Evolutionary conservation across 2,329 filamentous ascomycete genomes (phyloP).

Genomic region (Colletotrichum destructivum): DNA sequence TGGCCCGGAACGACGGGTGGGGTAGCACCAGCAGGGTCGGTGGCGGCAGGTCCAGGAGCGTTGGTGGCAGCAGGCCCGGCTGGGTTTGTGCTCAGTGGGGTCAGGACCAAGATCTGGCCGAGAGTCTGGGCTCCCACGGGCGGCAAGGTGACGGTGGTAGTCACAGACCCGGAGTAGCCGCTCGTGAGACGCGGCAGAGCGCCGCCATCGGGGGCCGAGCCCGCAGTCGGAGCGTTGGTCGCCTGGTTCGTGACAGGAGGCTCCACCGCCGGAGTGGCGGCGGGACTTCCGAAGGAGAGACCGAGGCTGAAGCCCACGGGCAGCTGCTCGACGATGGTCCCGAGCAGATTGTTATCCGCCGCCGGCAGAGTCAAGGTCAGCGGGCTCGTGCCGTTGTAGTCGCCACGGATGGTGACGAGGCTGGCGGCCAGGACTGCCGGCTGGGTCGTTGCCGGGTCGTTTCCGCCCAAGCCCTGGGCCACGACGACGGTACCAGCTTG

Average conservation of each 20-base stretch:
- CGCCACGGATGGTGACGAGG: constrained; percentile 22
- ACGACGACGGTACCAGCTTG: constrained; percentile 15
- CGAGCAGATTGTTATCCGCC: neutral
- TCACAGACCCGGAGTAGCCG: constrained; percentile 18
- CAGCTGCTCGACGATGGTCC: constrained; percentile 32
- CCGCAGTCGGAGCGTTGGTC: neutral
- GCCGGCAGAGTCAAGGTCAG: constrained; percentile 21
- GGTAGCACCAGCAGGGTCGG: neutral
- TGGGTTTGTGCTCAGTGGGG: constrained; percentile 3
- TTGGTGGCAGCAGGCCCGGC: neutral
- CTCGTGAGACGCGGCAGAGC: constrained; percentile 22
- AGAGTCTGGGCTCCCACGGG: constrained; percentile 7
- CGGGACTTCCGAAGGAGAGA: neutral
- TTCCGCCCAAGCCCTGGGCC: constrained; percentile 28
- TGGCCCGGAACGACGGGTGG: neutral
- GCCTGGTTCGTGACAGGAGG: neutral
- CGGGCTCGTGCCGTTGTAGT: constrained; percentile 19
- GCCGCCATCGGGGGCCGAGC: neutral
- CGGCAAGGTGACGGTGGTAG: constrained; percentile 28
- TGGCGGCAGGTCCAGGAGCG: neutral
- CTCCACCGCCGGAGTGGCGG: neutral
- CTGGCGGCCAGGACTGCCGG: constrained; percentile 15
- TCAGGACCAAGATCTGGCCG: constrained; percentile 22
- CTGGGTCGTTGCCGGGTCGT: constrained; percentile 24
- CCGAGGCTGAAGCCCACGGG: constrained; percentile 10